These are phyloP conservation scores for Perkinsus olseni DNA, from an alignment of 169 alveolate species.

Conservation along the genomic window DNA sequence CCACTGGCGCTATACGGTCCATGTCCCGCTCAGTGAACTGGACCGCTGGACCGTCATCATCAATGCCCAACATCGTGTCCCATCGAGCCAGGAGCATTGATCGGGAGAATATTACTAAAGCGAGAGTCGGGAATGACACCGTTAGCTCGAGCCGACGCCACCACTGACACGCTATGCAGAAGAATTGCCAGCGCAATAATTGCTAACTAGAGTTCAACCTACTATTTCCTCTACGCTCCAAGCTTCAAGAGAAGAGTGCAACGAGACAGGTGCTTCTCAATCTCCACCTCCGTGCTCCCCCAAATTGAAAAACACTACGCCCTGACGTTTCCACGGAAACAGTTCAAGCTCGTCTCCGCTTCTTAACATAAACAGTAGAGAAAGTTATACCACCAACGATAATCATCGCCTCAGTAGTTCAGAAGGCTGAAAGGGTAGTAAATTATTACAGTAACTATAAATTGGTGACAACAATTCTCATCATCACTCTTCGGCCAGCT, in stretches of 20 bases:
- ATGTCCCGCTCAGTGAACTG: neutral
- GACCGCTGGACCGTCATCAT: neutral
- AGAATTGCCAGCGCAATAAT: too few relatives aligned
- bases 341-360: too few relatives aligned
- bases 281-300: too few relatives aligned
- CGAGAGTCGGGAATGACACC: too few relatives aligned
- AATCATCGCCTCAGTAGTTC: neutral
- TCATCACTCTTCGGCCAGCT: neutral
- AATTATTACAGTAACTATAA: neutral
- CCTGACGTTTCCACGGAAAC: too few relatives aligned
- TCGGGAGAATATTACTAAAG: neutral
- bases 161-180: too few relatives aligned
- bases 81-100: neutral
- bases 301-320: too few relatives aligned
- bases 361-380: neutral
- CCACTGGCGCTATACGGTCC: neutral
- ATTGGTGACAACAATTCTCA: neutral
- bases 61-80: neutral
- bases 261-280: too few relatives aligned
- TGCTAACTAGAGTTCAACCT: too few relatives aligned
- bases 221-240: neutral
- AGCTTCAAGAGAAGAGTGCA: too few relatives aligned
- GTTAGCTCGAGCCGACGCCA: too few relatives aligned
- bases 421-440: neutral
- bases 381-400: neutral